phyloP scores from a whole-genome alignment of 164 flowering plant genomes.

The Vitis vinifera region DNA sequence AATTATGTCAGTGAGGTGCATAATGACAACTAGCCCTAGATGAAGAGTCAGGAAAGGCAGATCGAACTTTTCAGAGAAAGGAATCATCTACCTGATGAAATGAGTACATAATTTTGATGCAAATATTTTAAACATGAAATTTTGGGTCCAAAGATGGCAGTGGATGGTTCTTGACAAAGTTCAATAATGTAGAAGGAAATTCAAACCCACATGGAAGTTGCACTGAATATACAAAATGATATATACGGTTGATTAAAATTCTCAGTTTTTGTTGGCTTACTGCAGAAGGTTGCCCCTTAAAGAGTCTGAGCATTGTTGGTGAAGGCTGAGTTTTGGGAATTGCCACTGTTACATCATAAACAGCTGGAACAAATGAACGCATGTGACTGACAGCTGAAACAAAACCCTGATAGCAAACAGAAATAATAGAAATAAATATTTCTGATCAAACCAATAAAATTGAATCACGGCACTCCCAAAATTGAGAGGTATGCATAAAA shows the following conservation, averaged over 20 bases:
- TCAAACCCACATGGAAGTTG: neutral
- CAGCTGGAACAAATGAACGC: conserved; percentile 93
- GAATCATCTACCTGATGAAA: neutral
- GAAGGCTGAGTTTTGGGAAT: conserved; percentile 67
- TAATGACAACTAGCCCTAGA: neutral
- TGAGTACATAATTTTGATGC: neutral
- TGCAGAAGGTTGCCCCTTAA: conserved; percentile 85
- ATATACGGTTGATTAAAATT: neutral
- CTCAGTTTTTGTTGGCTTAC: conserved; percentile 36
- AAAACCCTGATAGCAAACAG: conserved; percentile 68
- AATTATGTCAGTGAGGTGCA: no score
- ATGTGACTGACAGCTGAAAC: conserved; percentile 80
- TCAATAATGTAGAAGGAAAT: neutral
- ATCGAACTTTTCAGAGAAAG: neutral
- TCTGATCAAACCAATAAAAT: neutral
- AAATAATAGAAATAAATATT: neutral
- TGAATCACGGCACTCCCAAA: neutral
- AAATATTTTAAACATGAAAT: neutral
- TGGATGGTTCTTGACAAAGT: neutral
- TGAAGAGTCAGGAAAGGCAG: neutral
- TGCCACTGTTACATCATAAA: conserved; percentile 88
- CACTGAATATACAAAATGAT: neutral
- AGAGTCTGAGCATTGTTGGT: conserved; percentile 86
- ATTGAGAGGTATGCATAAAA: neutral
- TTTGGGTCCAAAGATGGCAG: neutral